These are phyloP conservation scores for Vigna unguiculata DNA, from an alignment of 306 rosid species.

Conservation along the genomic window DNA sequence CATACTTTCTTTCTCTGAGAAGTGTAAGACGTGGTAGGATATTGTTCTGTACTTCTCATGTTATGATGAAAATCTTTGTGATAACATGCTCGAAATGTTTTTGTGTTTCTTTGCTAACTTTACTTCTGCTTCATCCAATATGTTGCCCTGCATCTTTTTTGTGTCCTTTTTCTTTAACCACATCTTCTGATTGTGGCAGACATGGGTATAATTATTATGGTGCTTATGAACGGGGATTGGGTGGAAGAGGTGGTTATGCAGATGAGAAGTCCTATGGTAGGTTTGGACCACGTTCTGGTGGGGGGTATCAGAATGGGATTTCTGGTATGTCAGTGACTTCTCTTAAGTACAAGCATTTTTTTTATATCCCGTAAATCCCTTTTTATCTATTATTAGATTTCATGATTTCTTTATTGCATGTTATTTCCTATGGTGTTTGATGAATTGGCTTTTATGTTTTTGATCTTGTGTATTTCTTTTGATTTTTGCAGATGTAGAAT, in stretches of 20 bases:
- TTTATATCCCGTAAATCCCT: not conserved
- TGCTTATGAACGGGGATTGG: conserved; percentile 85
- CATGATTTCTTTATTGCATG: conserved; percentile 25
- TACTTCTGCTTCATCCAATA: conserved; percentile 18
- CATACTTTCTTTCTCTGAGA: conserved; percentile 4
- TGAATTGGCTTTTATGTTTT: not conserved
- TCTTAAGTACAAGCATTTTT: conserved; percentile 27
- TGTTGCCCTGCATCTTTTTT: not conserved
- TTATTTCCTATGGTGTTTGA: not conserved
- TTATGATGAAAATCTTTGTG: not conserved
- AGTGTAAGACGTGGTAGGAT: conserved; percentile 12
- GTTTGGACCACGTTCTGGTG: conserved; percentile 70
- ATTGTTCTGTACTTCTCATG: not conserved
- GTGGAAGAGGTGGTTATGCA: conserved; percentile 74
- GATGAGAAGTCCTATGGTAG: conserved; percentile 91
- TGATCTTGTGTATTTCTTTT: conserved; percentile 1
- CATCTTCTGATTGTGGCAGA: conserved; percentile 47
- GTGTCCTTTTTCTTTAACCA: not conserved
- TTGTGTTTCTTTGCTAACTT: conserved; percentile 35
- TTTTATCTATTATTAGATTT: conserved; percentile 25
- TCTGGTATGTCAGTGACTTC: conserved; percentile 55
- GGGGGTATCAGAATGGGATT: conserved; percentile 77
- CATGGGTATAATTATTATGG: conserved; percentile 81
- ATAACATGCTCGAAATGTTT: conserved; percentile 8
- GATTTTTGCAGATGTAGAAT: conserved; percentile 50